Conservation (phyloP, 805 yeast species). For the Sugiyamaella mastotermitis region DNA sequence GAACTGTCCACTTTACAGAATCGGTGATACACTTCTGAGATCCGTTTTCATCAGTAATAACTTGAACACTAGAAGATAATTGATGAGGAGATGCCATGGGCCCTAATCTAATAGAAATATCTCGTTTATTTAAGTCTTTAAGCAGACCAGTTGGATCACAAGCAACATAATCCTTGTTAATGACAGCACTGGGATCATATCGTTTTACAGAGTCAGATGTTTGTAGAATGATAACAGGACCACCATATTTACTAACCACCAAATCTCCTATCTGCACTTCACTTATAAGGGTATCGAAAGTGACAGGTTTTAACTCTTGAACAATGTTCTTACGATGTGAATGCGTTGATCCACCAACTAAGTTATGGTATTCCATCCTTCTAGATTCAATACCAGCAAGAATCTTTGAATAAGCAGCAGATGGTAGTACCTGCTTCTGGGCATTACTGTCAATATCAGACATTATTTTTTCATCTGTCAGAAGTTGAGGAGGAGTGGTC, state of each 20-base stretch:
- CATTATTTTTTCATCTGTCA: too few species aligned
- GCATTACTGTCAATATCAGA: too few species aligned
- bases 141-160: slow-evolving; percentile 12
- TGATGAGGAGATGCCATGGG: neutral
- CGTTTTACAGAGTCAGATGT: too few species aligned
- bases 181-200: too few species aligned
- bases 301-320: neutral
- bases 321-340: neutral
- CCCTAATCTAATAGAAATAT: slow-evolving; percentile 7
- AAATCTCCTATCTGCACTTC: slow-evolving; percentile 3
- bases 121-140: slow-evolving; percentile 3
- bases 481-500: too few species aligned
- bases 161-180: slow-evolving; percentile 5
- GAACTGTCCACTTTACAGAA: neutral
- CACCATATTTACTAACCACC: slow-evolving; percentile 1
- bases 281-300: neutral
- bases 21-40: neutral
- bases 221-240: slow-evolving; percentile 8
- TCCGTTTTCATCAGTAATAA: slow-evolving; percentile 1
- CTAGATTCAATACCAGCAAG: neutral
- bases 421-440: neutral
- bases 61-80: slow-evolving; percentile 1
- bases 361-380: neutral
- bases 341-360: neutral
- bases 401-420: neutral